Evolutionary conservation across 2,329 filamentous ascomycete species (phyloP).

Genomic region (Botryosphaeria dothidea): DNA sequence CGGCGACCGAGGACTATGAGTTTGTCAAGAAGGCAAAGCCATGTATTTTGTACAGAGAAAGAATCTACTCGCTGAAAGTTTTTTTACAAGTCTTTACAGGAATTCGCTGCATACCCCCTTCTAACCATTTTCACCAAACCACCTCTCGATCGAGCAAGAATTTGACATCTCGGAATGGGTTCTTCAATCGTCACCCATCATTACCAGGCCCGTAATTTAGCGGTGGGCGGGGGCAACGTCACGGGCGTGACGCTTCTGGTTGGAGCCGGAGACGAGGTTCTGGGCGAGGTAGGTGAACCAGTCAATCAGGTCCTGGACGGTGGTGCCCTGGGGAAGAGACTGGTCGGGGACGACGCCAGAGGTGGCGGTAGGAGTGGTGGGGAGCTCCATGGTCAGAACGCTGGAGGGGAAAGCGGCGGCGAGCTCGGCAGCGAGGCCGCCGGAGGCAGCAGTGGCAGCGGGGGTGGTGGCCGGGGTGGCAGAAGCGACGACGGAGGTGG

Average conservation of each 20-base stretch:
- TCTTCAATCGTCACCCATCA: not conserved
- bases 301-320: slow-evolving; percentile 15
- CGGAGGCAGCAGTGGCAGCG: not conserved
- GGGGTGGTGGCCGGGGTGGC: slow-evolving; percentile 4
- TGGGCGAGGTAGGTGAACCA: slow-evolving; percentile 58
- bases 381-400: slow-evolving; percentile 8
- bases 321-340: not conserved
- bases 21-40: not conserved
- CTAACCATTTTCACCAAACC: not conserved
- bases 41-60: slow-evolving; percentile 9
- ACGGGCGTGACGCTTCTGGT: slow-evolving; percentile 65
- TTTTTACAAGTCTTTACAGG: not conserved
- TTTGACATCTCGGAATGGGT: not conserved
- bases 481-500: slow-evolving; percentile 4
- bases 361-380: slow-evolving; percentile 2
- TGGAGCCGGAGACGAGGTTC: slow-evolving; percentile 66
- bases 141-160: not conserved
- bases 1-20: not conserved
- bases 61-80: slow-evolving; percentile 1
- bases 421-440: not conserved
- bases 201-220: not conserved
- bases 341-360: slow-evolving; percentile 1
- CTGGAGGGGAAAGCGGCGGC: slow-evolving; percentile 10
- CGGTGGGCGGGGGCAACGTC: slow-evolving; percentile 58
- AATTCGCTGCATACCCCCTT: not conserved